Evolutionary conservation across 2,329 filamentous ascomycete genomes (phyloP), one percentile per base, ranked within the genome.

Genomic region (Fusarium chaquense): DNA sequence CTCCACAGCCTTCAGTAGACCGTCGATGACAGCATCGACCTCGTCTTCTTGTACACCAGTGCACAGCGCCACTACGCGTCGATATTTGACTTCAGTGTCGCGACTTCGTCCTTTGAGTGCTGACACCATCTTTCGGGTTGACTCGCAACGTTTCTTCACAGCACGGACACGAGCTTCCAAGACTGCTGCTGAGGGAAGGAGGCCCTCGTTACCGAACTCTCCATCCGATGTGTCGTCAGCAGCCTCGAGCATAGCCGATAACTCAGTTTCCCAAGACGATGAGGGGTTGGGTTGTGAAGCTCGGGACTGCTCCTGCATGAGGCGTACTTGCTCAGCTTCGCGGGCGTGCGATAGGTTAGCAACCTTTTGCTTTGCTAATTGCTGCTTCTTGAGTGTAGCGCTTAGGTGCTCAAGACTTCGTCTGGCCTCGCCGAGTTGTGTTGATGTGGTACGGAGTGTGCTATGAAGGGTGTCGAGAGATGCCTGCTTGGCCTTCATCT

Each of bases 81-180:
- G 88, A 78, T 98, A 98, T 80, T 96, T 93, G 70, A 91, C 85
- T 76, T 97, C 95, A 5, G 97, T 85, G 56, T 97, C 94, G 6
- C 90, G 90, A 73, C 93, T 95, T 63, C 92, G 90, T 32, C 91
- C 90, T 77, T 93, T 91, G 11, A 99, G 85, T 8, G 87, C 87
- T 20, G 87, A 86, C 3, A 93, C 90, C 72, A 91, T 88, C 52
- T 88, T 87, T 55, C 88, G 83, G 15, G 96, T 88, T 20, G 86
- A 83, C 43, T 86, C 84, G 45, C 93, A 93, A 47, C 93, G 90
- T 15, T 83, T 82, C 58, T 87, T 85, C 64, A 97, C 91, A 5
- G 92, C 92, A 41, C 88, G 86, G 22, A 94, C 83, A 9, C 91
- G 85, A 35, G 92, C 89, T 30, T 87, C 86, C 30, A 98, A 82